Base-by-base conservation (phyloP, 257 asterid genomes). In the Oldenlandia corymbosa region DNA sequence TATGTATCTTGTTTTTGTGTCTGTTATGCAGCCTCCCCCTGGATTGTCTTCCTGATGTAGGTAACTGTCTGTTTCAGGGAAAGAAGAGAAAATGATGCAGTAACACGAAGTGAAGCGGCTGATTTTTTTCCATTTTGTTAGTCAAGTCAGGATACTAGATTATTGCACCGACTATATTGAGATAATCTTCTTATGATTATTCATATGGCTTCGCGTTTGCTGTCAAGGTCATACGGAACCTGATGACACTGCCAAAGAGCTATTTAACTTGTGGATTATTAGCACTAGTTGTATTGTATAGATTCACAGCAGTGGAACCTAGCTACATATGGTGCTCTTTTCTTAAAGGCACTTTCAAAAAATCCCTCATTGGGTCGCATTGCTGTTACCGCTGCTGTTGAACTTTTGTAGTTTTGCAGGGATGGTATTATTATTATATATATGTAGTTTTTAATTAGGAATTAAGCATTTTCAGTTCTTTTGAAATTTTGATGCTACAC, bases 81-180 rank as follows among this genome's bases (percentile, higher is more conserved):
- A 85, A 82, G 82, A 83, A 76, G 76, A 80, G 83, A 81, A 85
- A 82, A 68, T 87, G 87, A 87, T n/a, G 69, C 13, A 5, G 23
- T 21, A n/a, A 11, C 20, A 47, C 58, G 9, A 20, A 47, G 1
- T 13, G 27, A 48, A 17, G 12, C 23, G 2, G 48, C 47, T 6
- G 6, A 2, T 12, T 3, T 12, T 8, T 49, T 32, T 34, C 21
- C 16, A 3, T 48, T 34, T 47, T 12, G 20, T 30, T 36, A 17
- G n/a, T n/a, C n/a, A n/a, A n/a, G n/a, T n/a, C n/a, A n/a, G n/a
- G n/a, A n/a, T n/a, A n/a, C n/a, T n/a, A n/a, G n/a, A n/a, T n/a
- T 34, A 3, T 34, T 34, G 39, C 39, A 34, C 39, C 39, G 39
- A 3, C 39, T n/a, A n/a, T n/a, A n/a, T n/a, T 30, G 4, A 5